Conservation (phyloP, 371 early-diverging fungal species). For the Actinomortierella ambigua region DNA sequence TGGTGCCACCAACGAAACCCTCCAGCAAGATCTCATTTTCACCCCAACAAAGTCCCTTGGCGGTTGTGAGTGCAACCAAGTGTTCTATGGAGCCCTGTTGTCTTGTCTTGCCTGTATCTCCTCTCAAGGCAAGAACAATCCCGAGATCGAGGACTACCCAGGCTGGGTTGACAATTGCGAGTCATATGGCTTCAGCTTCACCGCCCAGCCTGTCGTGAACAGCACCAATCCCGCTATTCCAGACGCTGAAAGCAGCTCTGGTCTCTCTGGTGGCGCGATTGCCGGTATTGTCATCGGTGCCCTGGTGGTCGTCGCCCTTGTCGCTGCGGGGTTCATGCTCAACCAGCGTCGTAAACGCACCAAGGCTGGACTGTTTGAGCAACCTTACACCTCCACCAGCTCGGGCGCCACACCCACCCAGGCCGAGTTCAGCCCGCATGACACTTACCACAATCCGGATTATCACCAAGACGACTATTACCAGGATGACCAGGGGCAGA, state of each 20-base stretch:
- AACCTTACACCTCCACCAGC: background rate
- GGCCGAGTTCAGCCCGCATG: conserved; percentile 2
- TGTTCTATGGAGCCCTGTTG: conserved; percentile 36
- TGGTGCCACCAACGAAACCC: conserved; percentile 24
- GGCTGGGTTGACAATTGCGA: conserved; percentile 23
- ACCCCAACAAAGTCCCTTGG: conserved; percentile 32
- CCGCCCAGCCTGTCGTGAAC: conserved; percentile 16
- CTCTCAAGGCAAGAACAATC: conserved; percentile 23
- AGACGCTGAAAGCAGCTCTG: background rate
- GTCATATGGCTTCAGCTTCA: conserved; percentile 36
- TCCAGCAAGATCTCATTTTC: conserved; percentile 26
- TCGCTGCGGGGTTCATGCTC: conserved; percentile 9
- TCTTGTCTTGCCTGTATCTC: conserved; percentile 26
- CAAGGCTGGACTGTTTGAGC: conserved; percentile 29
- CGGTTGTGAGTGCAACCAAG: conserved; percentile 35
- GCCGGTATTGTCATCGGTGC: conserved; percentile 24
- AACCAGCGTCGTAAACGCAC: conserved; percentile 16
- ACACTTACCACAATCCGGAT: conserved; percentile 20
- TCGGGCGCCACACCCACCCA: background rate
- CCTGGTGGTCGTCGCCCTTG: conserved; percentile 6
- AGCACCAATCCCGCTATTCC: conserved; percentile 9
- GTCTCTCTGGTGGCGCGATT: conserved; percentile 21
- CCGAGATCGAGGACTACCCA: conserved; percentile 29
- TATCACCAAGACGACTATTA: conserved; percentile 22
- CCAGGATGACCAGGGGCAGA: background rate